These are phyloP conservation scores for Penicillium simplicissimum DNA, from an alignment of 495 filamentous ascomycete species.

Conservation along the genomic window DNA sequence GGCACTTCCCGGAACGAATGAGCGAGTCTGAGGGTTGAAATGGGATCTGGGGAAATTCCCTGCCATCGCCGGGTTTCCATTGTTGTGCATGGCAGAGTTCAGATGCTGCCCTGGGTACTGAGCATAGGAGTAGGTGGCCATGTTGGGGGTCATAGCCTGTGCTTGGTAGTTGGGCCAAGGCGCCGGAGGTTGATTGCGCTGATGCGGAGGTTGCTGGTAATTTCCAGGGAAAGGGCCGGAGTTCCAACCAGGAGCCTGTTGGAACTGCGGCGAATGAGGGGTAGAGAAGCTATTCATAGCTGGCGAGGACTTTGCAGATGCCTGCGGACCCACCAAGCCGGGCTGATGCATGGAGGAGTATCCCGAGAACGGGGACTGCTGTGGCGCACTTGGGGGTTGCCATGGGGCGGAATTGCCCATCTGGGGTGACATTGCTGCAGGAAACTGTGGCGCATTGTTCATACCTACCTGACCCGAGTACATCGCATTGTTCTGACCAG, in stretches of 20 bases:
- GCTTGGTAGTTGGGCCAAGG: constrained; percentile 40
- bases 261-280: constrained; percentile 35
- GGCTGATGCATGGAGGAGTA: constrained; percentile 45
- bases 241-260: constrained; percentile 36
- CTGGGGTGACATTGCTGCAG: constrained; percentile 41
- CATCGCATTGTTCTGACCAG: constrained; percentile 31
- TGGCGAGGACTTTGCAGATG: constrained; percentile 45
- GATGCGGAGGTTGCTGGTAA: constrained; percentile 46
- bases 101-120: constrained; percentile 72
- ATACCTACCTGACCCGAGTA: constrained; percentile 37
- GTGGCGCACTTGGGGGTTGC: constrained; percentile 39
- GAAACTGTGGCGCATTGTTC: constrained; percentile 39
- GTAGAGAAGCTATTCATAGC: constrained; percentile 44
- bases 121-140: constrained; percentile 69
- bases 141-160: constrained; percentile 38
- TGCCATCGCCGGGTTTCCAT: constrained; percentile 70
- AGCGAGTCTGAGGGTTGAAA: constrained; percentile 91
- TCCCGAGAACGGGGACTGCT: constrained; percentile 42
- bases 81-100: constrained; percentile 60
- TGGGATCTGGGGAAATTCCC: constrained; percentile 79
- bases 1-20: constrained; percentile 70
- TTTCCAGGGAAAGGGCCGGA: constrained; percentile 37
- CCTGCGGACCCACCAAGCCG: constrained; percentile 39
- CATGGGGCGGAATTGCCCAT: constrained; percentile 41
- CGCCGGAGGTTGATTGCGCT: constrained; percentile 35